Base-by-base conservation (phyloP, 345 rosid species). In the Anastatica hierochuntica region DNA sequence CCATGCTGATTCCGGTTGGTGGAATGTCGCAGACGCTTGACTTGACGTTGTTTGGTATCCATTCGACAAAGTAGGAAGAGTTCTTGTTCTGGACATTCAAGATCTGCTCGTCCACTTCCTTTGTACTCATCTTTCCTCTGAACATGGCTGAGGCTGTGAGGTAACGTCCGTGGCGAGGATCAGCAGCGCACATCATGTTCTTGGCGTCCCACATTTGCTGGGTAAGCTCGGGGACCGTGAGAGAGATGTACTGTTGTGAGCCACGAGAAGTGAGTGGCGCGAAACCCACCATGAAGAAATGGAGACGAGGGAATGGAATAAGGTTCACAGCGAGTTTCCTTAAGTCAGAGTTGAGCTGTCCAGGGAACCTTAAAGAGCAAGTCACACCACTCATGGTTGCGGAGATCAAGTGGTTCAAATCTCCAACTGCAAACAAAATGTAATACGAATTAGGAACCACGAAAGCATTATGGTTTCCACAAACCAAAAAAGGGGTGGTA, bases 381-480 rank as follows among this genome's bases (percentile, higher is more conserved):
- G 97, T 90, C 45, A 85, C 94, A 6, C 97, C 97, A 57, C 97
- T 90, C 95, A 90, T 90, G 0, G 97, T n/a, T n/a, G n/a, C n/a
- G n/a, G n/a, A n/a, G n/a, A n/a, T n/a, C n/a, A n/a, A n/a, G n/a
- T n/a, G n/a, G 67, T 90, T 90, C 75, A 90, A 73, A 63, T 90
- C 97, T 56, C 97, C 97, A 74, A 90, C 97, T 90, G 79, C 66
- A 52, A 14, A 18, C 27, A 24, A 24, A 24, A 24, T 7, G 6
- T n/a, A n/a, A n/a, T n/a, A n/a, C n/a, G n/a, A n/a, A n/a, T n/a
- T n/a, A n/a, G n/a, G n/a, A n/a, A n/a, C n/a, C n/a, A n/a, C n/a
- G n/a, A n/a, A n/a, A n/a, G n/a, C n/a, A n/a, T n/a, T n/a, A n/a
- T n/a, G n/a, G n/a, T n/a, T n/a, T n/a, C n/a, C n/a, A n/a, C n/a